Evolutionary conservation across 257 asterid species (phyloP), one percentile per base, ranked within the genome.

Genomic region (Solanum paucissectum): DNA sequence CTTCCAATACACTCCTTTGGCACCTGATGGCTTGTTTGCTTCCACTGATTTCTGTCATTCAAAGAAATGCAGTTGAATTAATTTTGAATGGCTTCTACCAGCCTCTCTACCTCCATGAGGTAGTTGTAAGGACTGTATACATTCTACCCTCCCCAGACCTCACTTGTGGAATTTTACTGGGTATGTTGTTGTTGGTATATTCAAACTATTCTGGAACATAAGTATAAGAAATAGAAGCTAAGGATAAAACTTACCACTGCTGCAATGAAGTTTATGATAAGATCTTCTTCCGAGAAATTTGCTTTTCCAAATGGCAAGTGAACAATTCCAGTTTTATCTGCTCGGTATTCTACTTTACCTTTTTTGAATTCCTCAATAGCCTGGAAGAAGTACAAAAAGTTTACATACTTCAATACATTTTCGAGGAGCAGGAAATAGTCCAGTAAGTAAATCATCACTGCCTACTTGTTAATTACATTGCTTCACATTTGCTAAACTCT

Each of bases 261-360:
- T 83, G 99, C 98, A 36, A 97, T 94, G 79, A 97, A 93, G 94
- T 97, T 97, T 33, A 91, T 85, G 12, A 89, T 82, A 71, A 97
- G 99, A 92, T 97, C 99, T 60, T 94, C 99, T 94, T 96, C 99
- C 52, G 98, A 92, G 87, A 97, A 95, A 89, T 92, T 83, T 83
- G 92, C 94, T 91, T 97, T 95, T 55, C 99, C 99, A 52, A 95
- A 95, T 86, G 99, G 99, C 83, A 97, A 60, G 94, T 97, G 99
- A 72, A 97, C 99, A 34, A 97, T 97, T 92, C 99, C 99, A 34
- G 99, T 95, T 94, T 97, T 97, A 92, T 97, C 99, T 76, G 99
- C 99, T 90, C 99, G 94, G 87, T 87, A 95, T 90, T 97, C 99
- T 27, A 97, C 99, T 91, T 97, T 97, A 46, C 99, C 99, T 93